Conservation (phyloP, 1,139 yeast species). For the Wickerhamomyces sp. region DNA sequence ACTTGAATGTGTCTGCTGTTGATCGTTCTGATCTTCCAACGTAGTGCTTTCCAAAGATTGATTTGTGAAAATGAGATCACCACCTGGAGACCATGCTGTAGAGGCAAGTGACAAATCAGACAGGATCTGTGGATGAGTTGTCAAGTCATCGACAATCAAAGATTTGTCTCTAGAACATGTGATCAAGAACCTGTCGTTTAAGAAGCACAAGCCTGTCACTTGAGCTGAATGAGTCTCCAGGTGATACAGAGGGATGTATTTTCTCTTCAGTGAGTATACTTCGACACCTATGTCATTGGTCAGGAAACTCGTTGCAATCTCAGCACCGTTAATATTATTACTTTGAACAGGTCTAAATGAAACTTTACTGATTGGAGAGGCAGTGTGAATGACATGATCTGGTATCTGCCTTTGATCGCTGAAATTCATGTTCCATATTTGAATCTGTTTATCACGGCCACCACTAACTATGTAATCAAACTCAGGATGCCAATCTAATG, state of each 20-base stretch:
- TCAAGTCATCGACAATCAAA: conserved; percentile 52
- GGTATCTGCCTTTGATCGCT: conserved; percentile 40
- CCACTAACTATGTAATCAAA: conserved; percentile 82
- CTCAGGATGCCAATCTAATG: conserved; percentile 86
- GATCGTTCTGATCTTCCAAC: conserved; percentile 27
- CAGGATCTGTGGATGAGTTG: conserved; percentile 42
- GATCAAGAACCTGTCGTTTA: conserved; percentile 45
- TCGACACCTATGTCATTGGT: conserved; percentile 73
- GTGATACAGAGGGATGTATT: conserved; percentile 67
- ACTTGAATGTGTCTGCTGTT: conserved; percentile 1
- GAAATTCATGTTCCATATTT: conserved; percentile 63
- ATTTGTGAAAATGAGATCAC: conserved; percentile 46
- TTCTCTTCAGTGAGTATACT: conserved; percentile 69
- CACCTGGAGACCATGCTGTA: conserved; percentile 51
- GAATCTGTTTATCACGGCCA: conserved; percentile 83
- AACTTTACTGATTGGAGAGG: conserved; percentile 58
- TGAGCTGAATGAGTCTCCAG: conserved; percentile 47
- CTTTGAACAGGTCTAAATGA: conserved; percentile 35
- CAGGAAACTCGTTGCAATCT: conserved; percentile 72
- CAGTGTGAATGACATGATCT: conserved; percentile 65
- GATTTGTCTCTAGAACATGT: conserved; percentile 49
- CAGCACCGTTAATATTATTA: conserved; percentile 51
- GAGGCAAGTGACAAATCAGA: conserved; percentile 51
- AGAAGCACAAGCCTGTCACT: conserved; percentile 46
- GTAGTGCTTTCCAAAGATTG: conserved; percentile 41